These are phyloP conservation scores for Chlorella sp. DNA, from an alignment of 139 green algal genomes.

Conservation along the genomic window DNA sequence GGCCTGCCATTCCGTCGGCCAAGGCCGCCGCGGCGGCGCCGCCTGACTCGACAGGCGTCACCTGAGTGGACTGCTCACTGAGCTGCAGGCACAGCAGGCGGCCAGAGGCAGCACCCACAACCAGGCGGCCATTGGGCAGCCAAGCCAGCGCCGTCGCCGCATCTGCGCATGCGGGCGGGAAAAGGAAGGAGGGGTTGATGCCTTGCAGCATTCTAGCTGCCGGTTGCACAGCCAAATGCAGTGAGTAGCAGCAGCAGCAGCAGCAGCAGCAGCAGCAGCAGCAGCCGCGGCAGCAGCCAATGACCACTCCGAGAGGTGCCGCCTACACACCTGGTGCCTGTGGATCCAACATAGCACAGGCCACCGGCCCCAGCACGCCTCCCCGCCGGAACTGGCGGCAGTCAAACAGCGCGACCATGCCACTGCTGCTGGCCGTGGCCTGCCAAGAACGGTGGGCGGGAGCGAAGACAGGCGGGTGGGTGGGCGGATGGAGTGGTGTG, in stretches of 20 bases:
- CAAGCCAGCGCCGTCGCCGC: slow-evolving; percentile 45
- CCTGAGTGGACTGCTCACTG: neutral
- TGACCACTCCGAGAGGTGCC: no score
- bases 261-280: no score
- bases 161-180: neutral
- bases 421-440: slow-evolving; percentile 57
- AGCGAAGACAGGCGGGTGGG: no score
- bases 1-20: neutral
- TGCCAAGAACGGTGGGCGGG: slow-evolving; percentile 20
- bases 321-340: no score
- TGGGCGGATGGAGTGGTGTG: no score
- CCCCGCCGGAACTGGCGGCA: slow-evolving; percentile 37
- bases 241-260: no score
- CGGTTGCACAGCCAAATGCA: no score
- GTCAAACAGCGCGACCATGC: slow-evolving; percentile 57
- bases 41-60: neutral
- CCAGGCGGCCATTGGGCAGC: slow-evolving; percentile 43
- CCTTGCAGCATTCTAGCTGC: no score
- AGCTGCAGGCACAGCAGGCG: neutral
- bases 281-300: no score
- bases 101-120: slow-evolving; percentile 44
- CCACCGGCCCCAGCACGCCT: slow-evolving; percentile 36
- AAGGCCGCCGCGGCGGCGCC: no score
- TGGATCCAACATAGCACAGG: neutral
- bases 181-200: neutral